Evolutionary conservation across 2,329 filamentous ascomycete genomes (phyloP).

Genomic region (Tolypocladium ovalisporum): DNA sequence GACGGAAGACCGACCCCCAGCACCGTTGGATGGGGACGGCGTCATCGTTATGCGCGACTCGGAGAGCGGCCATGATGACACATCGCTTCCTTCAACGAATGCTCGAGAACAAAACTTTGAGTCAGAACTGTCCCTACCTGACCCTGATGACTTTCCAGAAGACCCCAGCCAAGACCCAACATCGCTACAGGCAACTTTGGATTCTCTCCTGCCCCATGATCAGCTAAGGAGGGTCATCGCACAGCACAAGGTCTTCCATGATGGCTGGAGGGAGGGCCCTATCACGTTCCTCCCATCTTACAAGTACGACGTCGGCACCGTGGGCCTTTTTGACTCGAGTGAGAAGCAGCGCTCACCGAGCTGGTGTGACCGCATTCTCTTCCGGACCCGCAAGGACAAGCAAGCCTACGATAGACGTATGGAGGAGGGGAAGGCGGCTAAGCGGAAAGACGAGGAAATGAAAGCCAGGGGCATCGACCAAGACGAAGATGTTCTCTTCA

Average conservation of each 20-base stretch:
- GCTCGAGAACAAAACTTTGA: conserved; percentile 26
- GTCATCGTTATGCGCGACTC: conserved; percentile 35
- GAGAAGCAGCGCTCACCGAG: conserved; percentile 89
- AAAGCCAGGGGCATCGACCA: conserved; percentile 65
- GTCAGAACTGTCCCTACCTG: conserved; percentile 35
- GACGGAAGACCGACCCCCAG: conserved; percentile 25
- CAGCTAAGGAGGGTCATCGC: conserved; percentile 69
- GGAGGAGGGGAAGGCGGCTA: conserved; percentile 54
- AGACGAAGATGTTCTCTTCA: conserved; percentile 79
- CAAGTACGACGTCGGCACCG: conserved; percentile 93
- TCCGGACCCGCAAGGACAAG: conserved; percentile 62
- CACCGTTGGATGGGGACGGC: conserved; percentile 32
- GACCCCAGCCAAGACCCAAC: conserved; percentile 68
- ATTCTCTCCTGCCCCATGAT: conserved; percentile 81
- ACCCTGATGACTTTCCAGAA: conserved; percentile 55
- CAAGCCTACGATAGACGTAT: conserved; percentile 52
- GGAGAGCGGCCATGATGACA: conserved; percentile 36
- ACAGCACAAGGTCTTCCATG: conserved; percentile 69
- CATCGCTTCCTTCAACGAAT: conserved; percentile 19
- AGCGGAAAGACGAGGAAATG: conserved; percentile 75
- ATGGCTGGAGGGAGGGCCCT: conserved; percentile 83
- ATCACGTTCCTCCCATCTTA: conserved; percentile 91
- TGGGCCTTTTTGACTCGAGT: conserved; percentile 86
- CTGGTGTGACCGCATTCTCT: conserved; percentile 95
- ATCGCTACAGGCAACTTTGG: conserved; percentile 78